A percentile compares a stretch with the other conserved stretches of the same genome.
Conservation (phyloP, 208 protist species). For the Crithidia acanthocephali region DNA sequence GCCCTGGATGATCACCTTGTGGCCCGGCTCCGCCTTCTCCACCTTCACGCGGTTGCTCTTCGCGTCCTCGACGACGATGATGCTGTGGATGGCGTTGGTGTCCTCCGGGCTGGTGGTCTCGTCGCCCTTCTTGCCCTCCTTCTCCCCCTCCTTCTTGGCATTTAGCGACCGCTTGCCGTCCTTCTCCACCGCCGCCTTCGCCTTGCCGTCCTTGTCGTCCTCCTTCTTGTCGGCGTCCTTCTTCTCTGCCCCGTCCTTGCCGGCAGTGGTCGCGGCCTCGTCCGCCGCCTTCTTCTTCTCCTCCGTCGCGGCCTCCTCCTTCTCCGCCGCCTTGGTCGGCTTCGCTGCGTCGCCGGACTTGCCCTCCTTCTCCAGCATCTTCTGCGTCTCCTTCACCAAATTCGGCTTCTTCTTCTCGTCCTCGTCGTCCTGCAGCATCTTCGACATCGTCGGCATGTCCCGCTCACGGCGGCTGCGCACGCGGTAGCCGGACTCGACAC, state of each 20-base stretch:
- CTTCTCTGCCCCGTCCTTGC: background rate
- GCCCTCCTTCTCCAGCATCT: constrained; percentile 12
- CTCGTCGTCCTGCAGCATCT: constrained; percentile 28
- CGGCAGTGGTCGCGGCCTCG: background rate
- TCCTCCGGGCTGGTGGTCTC: background rate
- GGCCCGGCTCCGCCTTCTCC: constrained; percentile 23
- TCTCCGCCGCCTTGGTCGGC: constrained; percentile 3
- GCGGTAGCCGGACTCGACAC: constrained; percentile 24
- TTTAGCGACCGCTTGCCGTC: background rate
- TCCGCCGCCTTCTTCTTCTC: constrained; percentile 6
- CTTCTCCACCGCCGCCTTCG: constrained; percentile 4
- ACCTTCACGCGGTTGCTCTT: constrained; percentile 24
- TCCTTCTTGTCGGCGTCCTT: background rate
- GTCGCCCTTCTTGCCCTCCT: constrained; percentile 17
- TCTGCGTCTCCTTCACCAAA: constrained; percentile 10
- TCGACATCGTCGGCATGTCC: constrained; percentile 23
- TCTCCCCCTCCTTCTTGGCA: background rate
- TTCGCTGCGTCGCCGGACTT: constrained; percentile 1
- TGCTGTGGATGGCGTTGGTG: constrained; percentile 29
- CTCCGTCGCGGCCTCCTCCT: background rate
- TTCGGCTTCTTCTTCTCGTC: background rate
- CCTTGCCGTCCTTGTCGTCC: constrained; percentile 13
- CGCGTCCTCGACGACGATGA: constrained; percentile 35
- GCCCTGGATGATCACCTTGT: constrained; percentile 34
- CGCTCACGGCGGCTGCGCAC: constrained; percentile 20